Base-by-base conservation (phyloP, 2,329 filamentous ascomycete genomes). In the Monosporascus sp. region DNA sequence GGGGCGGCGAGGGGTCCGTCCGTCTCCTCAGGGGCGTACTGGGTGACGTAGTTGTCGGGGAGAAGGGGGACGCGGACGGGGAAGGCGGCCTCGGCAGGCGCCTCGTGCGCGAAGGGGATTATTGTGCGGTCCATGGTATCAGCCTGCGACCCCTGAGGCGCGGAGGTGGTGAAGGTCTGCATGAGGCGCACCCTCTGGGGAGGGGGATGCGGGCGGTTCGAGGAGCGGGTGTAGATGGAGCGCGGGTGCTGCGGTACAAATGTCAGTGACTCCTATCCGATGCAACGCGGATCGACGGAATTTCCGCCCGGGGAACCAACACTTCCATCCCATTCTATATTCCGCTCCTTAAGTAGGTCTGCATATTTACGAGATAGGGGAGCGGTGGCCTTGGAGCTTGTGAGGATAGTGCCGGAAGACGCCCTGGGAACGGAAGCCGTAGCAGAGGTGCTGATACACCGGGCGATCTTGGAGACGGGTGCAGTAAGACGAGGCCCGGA, bases 131-230 rank as follows among this genome's bases (percentile, higher is more conserved):
- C 80, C 54, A 83, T 74, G 54, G 75, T 70, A 46, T 63, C 64
- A 42, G 65, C 51, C 52, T 68, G 56, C n/a, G 68, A 59, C 27
- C 71, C 63, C 11, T 68, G 60, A 17, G 77, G 66, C 3, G 74
- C 69, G 18, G 77, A 74, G 22, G 76, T 75, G 61, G 73, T 72
- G 72, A 85, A 85, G 63, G 79, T 81, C 71, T 86, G 83, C 82
- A 86, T 85, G 52, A 85, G 70, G 41, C 81, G 82, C 62, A 78
- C 71, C 54, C 70, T 70, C 58, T 74, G 75, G 64, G 65, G 70
- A 59, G 61, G 74, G 56, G 61, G 70, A 54, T 67, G 54, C 54
- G 64, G 60, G 48, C 63, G 55, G 57, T 66, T 66, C 55, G 75
- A 69, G 56, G 65, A 63, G 45, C 66, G 66, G 25, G 66, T 69